phyloP scores from a whole-genome alignment of 805 yeast species.

The Metahyphopichia silvanorum region DNA sequence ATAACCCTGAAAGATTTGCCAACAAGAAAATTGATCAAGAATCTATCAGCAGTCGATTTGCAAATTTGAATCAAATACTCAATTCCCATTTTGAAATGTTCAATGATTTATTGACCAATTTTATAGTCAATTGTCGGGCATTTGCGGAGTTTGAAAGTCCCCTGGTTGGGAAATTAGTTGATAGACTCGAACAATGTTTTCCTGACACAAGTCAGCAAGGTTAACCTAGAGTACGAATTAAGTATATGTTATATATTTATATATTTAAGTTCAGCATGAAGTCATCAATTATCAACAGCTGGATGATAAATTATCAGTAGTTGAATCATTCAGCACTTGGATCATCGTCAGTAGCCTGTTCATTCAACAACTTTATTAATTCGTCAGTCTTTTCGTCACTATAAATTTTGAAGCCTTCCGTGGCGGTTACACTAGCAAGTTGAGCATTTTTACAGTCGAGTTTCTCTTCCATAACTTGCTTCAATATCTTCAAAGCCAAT shows the following conservation, averaged over 20 bases:
- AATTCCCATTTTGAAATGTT: constrained; percentile 44
- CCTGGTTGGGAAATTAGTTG: constrained; percentile 40
- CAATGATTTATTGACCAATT: constrained; percentile 41
- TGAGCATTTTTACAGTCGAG: constrained; percentile 93
- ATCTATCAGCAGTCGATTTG: constrained; percentile 37
- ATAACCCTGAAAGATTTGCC: constrained; percentile 33
- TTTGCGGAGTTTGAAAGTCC: constrained; percentile 51
- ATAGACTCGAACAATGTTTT: constrained; percentile 37
- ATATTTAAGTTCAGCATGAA: not conserved
- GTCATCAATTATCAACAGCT: no score
- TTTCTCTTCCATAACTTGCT: constrained; percentile 99
- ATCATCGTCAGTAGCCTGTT: constrained; percentile 57
- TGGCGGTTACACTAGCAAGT: constrained; percentile 86
- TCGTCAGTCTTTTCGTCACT: constrained; percentile 77
- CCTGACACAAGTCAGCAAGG: constrained; percentile 19
- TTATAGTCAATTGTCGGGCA: constrained; percentile 42
- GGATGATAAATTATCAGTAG: no score
- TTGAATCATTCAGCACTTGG: no score
- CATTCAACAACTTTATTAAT: constrained; percentile 74
- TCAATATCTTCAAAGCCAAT: constrained; percentile 80
- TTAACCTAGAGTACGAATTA: constrained; percentile 2
- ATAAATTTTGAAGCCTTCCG: constrained; percentile 82
- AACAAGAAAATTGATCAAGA: constrained; percentile 36
- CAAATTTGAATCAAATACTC: constrained; percentile 38
- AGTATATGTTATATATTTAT: not conserved